Base-by-base conservation (phyloP, 2,329 filamentous ascomycete genomes). In the Arthrobotrys musiformis region DNA sequence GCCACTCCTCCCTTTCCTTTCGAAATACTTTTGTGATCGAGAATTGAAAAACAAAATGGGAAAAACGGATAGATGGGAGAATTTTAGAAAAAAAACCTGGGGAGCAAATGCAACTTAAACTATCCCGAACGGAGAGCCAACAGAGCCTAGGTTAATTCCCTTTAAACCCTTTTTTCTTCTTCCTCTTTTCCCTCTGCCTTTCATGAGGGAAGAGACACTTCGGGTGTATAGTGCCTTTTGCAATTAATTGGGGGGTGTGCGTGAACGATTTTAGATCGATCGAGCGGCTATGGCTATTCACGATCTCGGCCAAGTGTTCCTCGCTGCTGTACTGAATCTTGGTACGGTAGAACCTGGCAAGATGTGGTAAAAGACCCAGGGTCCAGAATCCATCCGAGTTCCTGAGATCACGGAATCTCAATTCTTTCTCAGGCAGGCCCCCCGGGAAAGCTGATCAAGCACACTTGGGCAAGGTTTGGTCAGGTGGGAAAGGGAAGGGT, bases 101-200 rank as follows among this genome's bases (percentile, higher is more conserved):
- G 52, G 54, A 58, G 54, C 30, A 58, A 58, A 40, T 58, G 54
- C 54, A 58, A 58, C 54, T 58, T 58, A 58, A 58, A 58, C 54
- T n/a, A n/a, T 40, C 54, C 54, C 54, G 54, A 58, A 35, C 37
- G 50, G 50, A 56, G n/a, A 58, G 54, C 54, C 54, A 58, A 58
- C 54, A 37, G 46, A 22, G 13, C 50, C 50, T 48, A 13, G 44
- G 6, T 42, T 42, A 5, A 22, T 50, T 54, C 30, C 33, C 54
- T 24, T 40, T n/a, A n/a, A 24, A 48, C 19, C 30, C n/a, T 35
- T 40, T 26, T 40, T 40, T 40, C 30, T n/a, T n/a, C n/a, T n/a
- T n/a, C n/a, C n/a, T n/a, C n/a, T n/a, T n/a, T n/a, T n/a, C n/a
- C n/a, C n/a, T n/a, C n/a, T n/a, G n/a, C n/a, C n/a, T n/a, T n/a